These are phyloP conservation scores for Cytauxzoon felis DNA, from an alignment of 169 alveolate species.

Conservation along the genomic window DNA sequence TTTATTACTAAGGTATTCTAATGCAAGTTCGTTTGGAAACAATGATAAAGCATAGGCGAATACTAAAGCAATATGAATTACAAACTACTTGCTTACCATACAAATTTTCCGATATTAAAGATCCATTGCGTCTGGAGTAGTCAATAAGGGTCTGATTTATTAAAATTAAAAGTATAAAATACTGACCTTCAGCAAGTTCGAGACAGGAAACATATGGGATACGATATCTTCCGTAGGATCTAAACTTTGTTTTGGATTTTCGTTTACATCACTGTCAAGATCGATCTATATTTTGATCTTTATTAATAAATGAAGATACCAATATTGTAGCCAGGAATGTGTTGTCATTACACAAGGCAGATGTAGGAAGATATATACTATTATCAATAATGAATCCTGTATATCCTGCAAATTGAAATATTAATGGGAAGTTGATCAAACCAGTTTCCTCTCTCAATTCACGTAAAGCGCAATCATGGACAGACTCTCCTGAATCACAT, in stretches of 20 bases:
- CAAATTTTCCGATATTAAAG: conserved; percentile 7
- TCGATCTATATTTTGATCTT: neutral
- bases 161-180: neutral
- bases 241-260: conserved; percentile 9
- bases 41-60: conserved; percentile 8
- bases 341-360: conserved; percentile 17
- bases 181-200: conserved; percentile 1
- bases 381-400: neutral
- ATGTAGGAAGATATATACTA: conserved; percentile 17
- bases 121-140: neutral
- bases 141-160: neutral
- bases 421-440: neutral
- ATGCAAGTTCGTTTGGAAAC: neutral
- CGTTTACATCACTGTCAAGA: conserved; percentile 12
- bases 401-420: conserved; percentile 4
- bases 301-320: neutral
- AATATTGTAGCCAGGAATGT: conserved; percentile 7
- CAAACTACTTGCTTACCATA: conserved; percentile 4
- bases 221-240: conserved; percentile 13
- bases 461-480: conserved; percentile 4
- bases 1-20: no score
- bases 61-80: neutral
- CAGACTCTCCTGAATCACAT: conserved; percentile 6
- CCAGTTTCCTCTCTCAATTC: conserved; percentile 35
- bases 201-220: conserved; percentile 8